Conservation (phyloP, 768 basidiomycete genomes). For the Amanita molliuscula region DNA sequence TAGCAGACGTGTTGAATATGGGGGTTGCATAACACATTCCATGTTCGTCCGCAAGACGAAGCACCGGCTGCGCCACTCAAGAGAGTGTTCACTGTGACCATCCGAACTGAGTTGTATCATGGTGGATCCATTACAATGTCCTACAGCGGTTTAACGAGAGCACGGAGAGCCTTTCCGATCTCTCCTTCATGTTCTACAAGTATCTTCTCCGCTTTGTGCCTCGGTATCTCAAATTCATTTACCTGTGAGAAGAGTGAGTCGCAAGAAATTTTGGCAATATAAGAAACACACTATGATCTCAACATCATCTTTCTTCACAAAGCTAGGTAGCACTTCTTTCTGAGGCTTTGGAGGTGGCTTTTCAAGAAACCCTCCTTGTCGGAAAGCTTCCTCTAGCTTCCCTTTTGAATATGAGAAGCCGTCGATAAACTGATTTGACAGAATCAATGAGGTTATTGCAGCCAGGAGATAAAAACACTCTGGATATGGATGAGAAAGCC, state of each 20-base stretch:
- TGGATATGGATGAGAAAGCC: background rate
- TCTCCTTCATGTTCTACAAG: slow-evolving; percentile 44
- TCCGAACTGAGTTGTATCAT: background rate
- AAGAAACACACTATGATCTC: slow-evolving; percentile 45
- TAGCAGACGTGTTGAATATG: too few relatives aligned
- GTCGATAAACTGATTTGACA: slow-evolving; percentile 41
- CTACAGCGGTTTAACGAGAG: slow-evolving; percentile 20
- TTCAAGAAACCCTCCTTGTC: slow-evolving; percentile 45
- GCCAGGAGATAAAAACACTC: background rate
- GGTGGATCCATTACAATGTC: background rate
- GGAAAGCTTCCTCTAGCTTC: slow-evolving; percentile 56
- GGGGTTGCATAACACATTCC: too few relatives aligned
- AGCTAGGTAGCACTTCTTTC: slow-evolving; percentile 27
- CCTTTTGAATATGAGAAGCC: slow-evolving; percentile 59
- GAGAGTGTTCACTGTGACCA: too few relatives aligned
- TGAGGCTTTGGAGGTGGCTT: slow-evolving; percentile 37
- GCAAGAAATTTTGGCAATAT: background rate
- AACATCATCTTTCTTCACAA: slow-evolving; percentile 49
- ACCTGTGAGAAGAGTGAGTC: slow-evolving; percentile 26
- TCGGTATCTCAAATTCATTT: slow-evolving; percentile 54
- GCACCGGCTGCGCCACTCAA: too few relatives aligned
- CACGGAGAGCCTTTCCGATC: slow-evolving; percentile 36
- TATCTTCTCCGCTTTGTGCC: slow-evolving; percentile 47
- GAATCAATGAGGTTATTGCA: background rate
- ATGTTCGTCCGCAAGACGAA: too few relatives aligned